Conservation (phyloP, 139 green algal genomes). For the Trebouxia sp. region DNA sequence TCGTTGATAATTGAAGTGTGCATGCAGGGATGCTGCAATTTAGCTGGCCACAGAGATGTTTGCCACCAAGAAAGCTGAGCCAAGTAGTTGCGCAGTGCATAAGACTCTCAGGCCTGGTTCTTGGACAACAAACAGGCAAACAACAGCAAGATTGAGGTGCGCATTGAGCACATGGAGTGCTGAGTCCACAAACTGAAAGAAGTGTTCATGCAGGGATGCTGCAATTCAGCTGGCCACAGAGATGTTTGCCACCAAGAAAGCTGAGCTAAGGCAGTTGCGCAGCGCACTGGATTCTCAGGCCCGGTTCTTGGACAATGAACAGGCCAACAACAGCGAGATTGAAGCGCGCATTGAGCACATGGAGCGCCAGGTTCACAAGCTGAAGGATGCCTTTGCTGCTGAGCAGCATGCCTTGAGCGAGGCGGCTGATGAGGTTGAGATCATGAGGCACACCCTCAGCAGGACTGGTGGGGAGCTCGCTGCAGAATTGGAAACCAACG, state of each 20-base stretch:
- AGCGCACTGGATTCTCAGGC: slow-evolving; percentile 63
- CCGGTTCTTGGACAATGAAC: slow-evolving; percentile 72
- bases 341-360: slow-evolving; percentile 68
- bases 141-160: neutral
- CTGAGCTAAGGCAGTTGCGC: slow-evolving; percentile 48
- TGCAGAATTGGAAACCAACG: slow-evolving; percentile 13
- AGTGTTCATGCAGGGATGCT: neutral
- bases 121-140: slow-evolving; percentile 46
- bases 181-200: slow-evolving; percentile 41
- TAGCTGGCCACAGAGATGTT: slow-evolving; percentile 24
- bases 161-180: slow-evolving; percentile 67
- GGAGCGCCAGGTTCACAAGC: slow-evolving; percentile 66
- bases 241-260: slow-evolving; percentile 27
- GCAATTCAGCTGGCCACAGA: slow-evolving; percentile 27
- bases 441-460: slow-evolving; percentile 21
- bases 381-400: slow-evolving; percentile 40
- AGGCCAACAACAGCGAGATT: slow-evolving; percentile 74
- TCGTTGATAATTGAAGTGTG: too few relatives aligned
- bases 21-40: slow-evolving; percentile 25
- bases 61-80: slow-evolving; percentile 29
- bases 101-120: slow-evolving; percentile 71
- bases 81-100: slow-evolving; percentile 47
- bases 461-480: slow-evolving; percentile 22
- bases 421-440: slow-evolving; percentile 47
- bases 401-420: slow-evolving; percentile 51